Conservation (phyloP, 768 basidiomycete species). For the Boletus reticuloceps region DNA sequence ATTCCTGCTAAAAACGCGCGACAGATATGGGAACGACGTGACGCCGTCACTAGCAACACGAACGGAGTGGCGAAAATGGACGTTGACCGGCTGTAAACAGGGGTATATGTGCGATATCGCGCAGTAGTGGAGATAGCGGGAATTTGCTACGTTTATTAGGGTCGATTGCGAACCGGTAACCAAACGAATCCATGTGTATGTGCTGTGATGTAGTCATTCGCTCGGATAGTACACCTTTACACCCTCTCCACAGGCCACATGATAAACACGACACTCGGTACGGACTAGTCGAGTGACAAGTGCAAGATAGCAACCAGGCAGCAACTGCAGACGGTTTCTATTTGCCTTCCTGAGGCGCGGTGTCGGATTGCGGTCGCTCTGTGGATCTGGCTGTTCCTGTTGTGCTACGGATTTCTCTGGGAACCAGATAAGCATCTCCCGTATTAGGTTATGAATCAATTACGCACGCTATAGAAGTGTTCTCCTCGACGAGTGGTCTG, state of each 20-base stretch:
- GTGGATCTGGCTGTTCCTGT: neutral
- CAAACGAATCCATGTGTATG: neutral
- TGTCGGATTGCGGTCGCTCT: neutral
- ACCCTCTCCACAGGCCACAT: slow-evolving; percentile 11
- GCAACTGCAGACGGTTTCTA: slow-evolving; percentile 1
- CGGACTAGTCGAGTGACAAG: neutral
- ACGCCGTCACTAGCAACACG: slow-evolving; percentile 12
- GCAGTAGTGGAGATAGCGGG: slow-evolving; percentile 30
- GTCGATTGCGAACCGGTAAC: slow-evolving; percentile 10
- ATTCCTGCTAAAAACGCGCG: slow-evolving; percentile 10
- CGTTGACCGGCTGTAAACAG: slow-evolving; percentile 29
- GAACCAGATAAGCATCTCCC: neutral
- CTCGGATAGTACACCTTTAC: slow-evolving; percentile 13
- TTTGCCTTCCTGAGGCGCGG: slow-evolving; percentile 6
- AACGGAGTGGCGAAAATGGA: slow-evolving; percentile 27
- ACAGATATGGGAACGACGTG: slow-evolving; percentile 66
- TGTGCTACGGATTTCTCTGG: slow-evolving; percentile 11
- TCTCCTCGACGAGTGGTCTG: slow-evolving; percentile 42
- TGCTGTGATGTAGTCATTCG: slow-evolving; percentile 5
- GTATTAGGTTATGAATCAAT: neutral
- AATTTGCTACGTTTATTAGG: slow-evolving; percentile 22
- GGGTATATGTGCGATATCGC: slow-evolving; percentile 1
- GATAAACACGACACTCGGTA: slow-evolving; percentile 2
- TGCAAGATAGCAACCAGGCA: neutral
- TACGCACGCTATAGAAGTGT: slow-evolving; percentile 13